Conservation (phyloP, 139 green algal genomes). For the Desmodesmus armatus region DNA sequence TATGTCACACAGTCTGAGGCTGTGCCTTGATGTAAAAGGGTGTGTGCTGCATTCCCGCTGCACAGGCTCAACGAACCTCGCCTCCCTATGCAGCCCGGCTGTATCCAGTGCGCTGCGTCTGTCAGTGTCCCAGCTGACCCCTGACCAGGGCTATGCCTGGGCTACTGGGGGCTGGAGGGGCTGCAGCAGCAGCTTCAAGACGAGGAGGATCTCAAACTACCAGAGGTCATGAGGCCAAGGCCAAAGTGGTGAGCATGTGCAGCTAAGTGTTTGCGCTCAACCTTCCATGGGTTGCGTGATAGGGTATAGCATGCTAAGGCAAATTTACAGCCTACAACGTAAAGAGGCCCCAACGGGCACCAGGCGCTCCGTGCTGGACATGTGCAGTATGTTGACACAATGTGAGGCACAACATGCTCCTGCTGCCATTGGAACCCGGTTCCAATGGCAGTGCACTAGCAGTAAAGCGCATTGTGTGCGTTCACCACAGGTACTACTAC, state of each 20-base stretch:
- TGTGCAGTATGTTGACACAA: neutral
- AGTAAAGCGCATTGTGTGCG: too few species aligned
- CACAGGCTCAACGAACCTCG: neutral
- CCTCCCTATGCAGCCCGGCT: neutral
- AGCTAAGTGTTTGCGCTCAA: neutral
- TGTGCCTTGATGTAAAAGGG: neutral
- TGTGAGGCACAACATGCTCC: neutral
- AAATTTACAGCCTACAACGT: neutral
- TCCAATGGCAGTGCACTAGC: too few species aligned
- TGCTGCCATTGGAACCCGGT: too few species aligned
- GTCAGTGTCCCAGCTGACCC: neutral
- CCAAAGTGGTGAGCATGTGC: conserved; percentile 19
- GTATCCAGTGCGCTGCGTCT: neutral
- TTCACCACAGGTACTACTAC: conserved; percentile 40
- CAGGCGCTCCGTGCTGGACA: neutral
- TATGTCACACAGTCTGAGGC: neutral
- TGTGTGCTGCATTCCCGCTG: neutral
- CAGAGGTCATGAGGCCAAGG: conserved; percentile 23
- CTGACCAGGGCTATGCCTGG: neutral
- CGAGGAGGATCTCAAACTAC: conserved; percentile 13
- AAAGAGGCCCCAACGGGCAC: neutral
- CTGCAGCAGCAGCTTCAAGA: conserved; percentile 32
- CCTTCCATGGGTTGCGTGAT: neutral
- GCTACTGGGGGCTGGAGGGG: neutral
- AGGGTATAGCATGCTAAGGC: neutral